Evolutionary conservation across 352 stramenopile species (phyloP).

Genomic region (Phytophthora idaei): DNA sequence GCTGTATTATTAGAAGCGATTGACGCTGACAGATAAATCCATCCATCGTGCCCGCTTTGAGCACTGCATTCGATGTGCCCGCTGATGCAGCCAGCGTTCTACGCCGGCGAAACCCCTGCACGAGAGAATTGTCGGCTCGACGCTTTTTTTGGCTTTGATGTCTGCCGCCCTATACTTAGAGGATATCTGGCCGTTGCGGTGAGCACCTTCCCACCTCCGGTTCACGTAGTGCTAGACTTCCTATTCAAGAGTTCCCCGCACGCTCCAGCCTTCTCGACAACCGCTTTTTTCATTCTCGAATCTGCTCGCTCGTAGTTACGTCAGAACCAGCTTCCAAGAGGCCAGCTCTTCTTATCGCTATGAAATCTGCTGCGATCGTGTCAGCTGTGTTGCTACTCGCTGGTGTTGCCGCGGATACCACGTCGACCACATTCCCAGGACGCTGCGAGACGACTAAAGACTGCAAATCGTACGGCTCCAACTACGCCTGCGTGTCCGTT

Average conservation of each 20-base stretch:
- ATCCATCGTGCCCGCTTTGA: background rate
- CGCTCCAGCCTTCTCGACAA: conserved; percentile 10
- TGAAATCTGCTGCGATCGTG: conserved; percentile 22
- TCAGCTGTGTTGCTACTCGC: conserved; percentile 27
- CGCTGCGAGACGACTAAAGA: conserved; percentile 54
- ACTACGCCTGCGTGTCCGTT: conserved; percentile 76
- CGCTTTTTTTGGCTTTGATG: background rate
- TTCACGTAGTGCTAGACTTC: background rate
- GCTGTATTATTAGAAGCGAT: conserved; percentile 3
- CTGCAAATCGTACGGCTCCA: conserved; percentile 58
- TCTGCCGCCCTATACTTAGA: conserved; percentile 16
- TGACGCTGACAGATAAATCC: conserved; percentile 1
- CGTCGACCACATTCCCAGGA: conserved; percentile 56
- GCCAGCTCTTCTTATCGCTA: conserved; percentile 2
- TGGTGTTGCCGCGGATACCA: conserved; percentile 22
- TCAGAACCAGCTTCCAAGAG: background rate
- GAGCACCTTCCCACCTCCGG: conserved; percentile 30
- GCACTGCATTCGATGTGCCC: background rate
- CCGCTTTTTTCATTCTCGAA: conserved; percentile 24
- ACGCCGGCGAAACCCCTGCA: conserved; percentile 10
- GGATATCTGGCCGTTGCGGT: conserved; percentile 18
- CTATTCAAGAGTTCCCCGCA: background rate
- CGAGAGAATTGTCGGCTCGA: background rate
- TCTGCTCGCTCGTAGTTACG: conserved; percentile 10
- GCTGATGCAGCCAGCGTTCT: conserved; percentile 6